Conservation (phyloP, 2,329 filamentous ascomycete genomes). For the Colletotrichum aenigma region DNA sequence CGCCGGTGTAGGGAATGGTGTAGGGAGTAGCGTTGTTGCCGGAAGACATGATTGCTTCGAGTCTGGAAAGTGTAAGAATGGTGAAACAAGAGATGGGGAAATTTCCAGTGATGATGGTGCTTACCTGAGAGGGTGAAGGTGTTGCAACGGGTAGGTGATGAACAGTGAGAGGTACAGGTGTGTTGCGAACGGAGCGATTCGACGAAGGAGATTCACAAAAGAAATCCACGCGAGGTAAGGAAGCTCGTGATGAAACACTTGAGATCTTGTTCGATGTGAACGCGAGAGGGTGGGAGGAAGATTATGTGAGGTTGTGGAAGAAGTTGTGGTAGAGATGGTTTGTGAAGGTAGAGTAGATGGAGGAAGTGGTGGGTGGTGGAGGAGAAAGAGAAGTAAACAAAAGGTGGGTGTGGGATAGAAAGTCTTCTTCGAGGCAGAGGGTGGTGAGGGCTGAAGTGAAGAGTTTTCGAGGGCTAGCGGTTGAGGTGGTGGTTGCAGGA, state of each 20-base stretch:
- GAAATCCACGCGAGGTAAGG: neutral
- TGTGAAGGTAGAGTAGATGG: neutral
- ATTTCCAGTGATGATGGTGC: neutral
- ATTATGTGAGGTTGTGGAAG: neutral
- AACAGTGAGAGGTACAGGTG: neutral
- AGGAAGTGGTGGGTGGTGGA: neutral
- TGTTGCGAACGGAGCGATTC: neutral
- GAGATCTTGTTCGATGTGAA: neutral
- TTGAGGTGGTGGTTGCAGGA: neutral
- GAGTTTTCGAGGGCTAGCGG: neutral
- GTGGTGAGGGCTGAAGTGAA: neutral
- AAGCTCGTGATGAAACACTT: neutral
- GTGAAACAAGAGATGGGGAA: neutral
- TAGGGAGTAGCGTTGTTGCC: constrained; percentile 27
- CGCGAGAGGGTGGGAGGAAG: neutral
- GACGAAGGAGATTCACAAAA: neutral
- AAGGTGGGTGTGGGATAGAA: neutral
- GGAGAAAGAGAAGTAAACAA: neutral
- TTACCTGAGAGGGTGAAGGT: neutral
- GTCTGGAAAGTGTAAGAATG: neutral
- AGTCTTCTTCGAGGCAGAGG: neutral
- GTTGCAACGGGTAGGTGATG: neutral
- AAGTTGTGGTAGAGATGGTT: neutral
- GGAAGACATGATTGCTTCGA: neutral
- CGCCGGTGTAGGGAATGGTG: constrained; percentile 30